Conservation (phyloP, 1,284 basidiomycete genomes). For the Apiotrichum gracile region DNA sequence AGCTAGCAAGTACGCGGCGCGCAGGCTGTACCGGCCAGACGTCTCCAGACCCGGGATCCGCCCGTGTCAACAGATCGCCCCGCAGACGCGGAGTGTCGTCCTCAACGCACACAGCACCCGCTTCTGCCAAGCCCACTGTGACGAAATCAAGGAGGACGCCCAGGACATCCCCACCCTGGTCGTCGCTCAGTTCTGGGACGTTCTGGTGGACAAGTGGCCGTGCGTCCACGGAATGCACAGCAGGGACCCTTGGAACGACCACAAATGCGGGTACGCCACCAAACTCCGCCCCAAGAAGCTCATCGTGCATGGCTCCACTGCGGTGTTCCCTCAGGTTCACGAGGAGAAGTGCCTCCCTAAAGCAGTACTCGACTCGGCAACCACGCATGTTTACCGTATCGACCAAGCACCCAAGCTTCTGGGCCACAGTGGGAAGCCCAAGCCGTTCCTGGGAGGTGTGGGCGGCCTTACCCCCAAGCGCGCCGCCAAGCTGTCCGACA, state of each 20-base stretch:
- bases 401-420: conserved; percentile 55
- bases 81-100: not conserved
- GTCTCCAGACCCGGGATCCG: not conserved
- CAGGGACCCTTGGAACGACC: too few species aligned
- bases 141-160: not conserved
- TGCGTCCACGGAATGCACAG: not conserved
- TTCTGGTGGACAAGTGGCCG: not conserved
- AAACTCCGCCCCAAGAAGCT: not conserved
- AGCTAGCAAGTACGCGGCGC: not conserved
- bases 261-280: not conserved
- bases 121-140: not conserved
- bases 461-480: not conserved
- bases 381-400: conserved; percentile 51
- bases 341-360: not conserved
- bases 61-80: not conserved
- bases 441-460: conserved; percentile 57
- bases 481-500: not conserved
- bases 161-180: not conserved
- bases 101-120: not conserved
- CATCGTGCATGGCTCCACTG: not conserved
- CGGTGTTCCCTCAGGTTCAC: not conserved
- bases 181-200: not conserved
- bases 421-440: conserved; percentile 54
- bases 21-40: not conserved
- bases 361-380: not conserved